These are phyloP conservation scores for Tuber borchii DNA, from an alignment of 495 filamentous ascomycete species.

Conservation along the genomic window DNA sequence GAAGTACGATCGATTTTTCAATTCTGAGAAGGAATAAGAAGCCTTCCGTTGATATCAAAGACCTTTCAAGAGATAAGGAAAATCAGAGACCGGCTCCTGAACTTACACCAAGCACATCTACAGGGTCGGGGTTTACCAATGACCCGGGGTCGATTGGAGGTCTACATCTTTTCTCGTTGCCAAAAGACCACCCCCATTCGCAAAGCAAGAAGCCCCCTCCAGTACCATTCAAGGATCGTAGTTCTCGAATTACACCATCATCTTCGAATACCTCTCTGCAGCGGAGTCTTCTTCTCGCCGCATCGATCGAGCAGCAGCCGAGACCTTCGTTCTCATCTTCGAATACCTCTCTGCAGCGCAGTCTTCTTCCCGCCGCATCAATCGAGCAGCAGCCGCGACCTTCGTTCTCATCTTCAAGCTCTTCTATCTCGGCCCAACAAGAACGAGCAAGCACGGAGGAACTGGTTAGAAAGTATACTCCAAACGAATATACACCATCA, in stretches of 20 bases:
- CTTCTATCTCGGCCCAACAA: constrained; percentile 12
- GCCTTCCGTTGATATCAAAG: constrained; percentile 31
- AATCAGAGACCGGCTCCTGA: constrained; percentile 33
- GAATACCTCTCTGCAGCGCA: constrained; percentile 24
- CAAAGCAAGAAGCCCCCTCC: constrained; percentile 20
- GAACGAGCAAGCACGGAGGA: constrained; percentile 23
- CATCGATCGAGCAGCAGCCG: constrained; percentile 18
- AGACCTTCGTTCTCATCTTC: constrained; percentile 21
- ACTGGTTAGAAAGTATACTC: constrained; percentile 38
- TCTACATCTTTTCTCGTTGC: constrained; percentile 30
- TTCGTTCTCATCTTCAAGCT: constrained; percentile 17
- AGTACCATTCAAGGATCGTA: constrained; percentile 19
- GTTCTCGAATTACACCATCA: constrained; percentile 27
- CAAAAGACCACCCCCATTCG: constrained; percentile 30
- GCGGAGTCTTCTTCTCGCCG: constrained; percentile 23
- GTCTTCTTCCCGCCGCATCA: constrained; percentile 25
- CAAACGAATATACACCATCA: constrained; percentile 37
- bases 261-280: constrained; percentile 26
- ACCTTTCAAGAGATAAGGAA: constrained; percentile 36
- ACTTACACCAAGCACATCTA: constrained; percentile 10
- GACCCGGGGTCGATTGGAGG: constrained; percentile 15
- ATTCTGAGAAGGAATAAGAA: constrained; percentile 38
- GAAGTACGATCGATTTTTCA: constrained; percentile 38
- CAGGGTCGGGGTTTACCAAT: constrained; percentile 18
- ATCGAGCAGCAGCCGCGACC: constrained; percentile 18